Base-by-base conservation (phyloP, 73 alveolate genomes). In the Paramecium primaurelia region DNA sequence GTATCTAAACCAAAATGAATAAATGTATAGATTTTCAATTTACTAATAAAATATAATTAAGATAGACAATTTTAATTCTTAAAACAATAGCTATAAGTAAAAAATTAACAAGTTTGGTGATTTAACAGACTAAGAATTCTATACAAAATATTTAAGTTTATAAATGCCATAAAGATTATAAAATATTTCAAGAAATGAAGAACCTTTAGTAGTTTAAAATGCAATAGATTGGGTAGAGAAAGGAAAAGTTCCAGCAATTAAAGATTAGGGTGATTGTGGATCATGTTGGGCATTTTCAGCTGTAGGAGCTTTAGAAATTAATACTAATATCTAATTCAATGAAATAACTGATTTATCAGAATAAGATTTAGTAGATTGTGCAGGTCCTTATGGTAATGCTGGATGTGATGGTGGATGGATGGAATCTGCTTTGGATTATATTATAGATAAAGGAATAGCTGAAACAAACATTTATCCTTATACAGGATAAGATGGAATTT, bases 261-360 rank as follows among this genome's bases (percentile, higher is more conserved):
- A 92, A 77, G 90, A 97, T 80, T 95, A 96, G 86, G 97, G 96
- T 3, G 25, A 68, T 36, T 97, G 99, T 88, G 98, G 98, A 28
- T 94, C 98, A 10, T 93, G 97, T 22, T 97, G 98, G 97, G 96
- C 99, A 12, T 97, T 96, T 93, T 71, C 97, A 20, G 93, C 99
- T 16, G 96, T 94, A 2, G 98, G 96, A 26, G 96, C 97, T 71
- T 58, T 97, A 36, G 99, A 97, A 95, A 97, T 97, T 26, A 75
- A 86, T 36, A 83, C 86, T 71, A 22, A 71, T 12, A 18, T 92
- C 14, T 12, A 92, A 32, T 86, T 42, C 92, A 93, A 30, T 94
- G 93, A 83, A 18, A 40, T 88, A 18, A 10, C 38, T 86, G 60
- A 34, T 68, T 80, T 40, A 88, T 92, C 97, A 49, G 94, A 77